These are phyloP conservation scores for Blastomyces percursus DNA, from an alignment of 2,329 filamentous ascomycete species.

Conservation along the genomic window DNA sequence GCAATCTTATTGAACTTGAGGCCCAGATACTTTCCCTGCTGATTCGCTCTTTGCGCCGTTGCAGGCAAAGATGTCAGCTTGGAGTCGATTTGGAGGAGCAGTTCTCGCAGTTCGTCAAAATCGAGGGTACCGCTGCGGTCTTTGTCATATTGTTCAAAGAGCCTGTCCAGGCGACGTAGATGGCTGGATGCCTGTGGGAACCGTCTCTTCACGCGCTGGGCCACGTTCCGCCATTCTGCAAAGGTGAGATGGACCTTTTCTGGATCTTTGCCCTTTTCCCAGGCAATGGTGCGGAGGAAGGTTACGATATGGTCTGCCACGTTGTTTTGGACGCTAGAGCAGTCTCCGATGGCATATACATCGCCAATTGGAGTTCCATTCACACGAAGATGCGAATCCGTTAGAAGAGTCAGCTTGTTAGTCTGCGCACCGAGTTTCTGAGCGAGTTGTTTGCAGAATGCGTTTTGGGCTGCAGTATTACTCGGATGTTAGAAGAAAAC, in stretches of 20 bases:
- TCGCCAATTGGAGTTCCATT: conserved; percentile 83
- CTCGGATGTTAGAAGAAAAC: conserved; percentile 7
- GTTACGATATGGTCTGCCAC: conserved; percentile 80
- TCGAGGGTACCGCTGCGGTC: conserved; percentile 89
- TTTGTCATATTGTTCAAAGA: conserved; percentile 86
- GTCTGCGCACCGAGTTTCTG: conserved; percentile 67
- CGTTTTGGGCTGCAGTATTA: conserved; percentile 51
- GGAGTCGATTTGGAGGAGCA: conserved; percentile 82
- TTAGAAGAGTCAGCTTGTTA: conserved; percentile 86
- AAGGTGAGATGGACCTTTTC: conserved; percentile 80
- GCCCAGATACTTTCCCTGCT: conserved; percentile 87
- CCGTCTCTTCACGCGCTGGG: conserved; percentile 68
- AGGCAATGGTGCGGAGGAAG: conserved; percentile 80
- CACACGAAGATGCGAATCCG: conserved; percentile 82
- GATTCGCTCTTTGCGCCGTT: conserved; percentile 90
- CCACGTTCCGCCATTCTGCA: conserved; percentile 76
- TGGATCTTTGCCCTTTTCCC: conserved; percentile 83
- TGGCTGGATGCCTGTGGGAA: conserved; percentile 88
- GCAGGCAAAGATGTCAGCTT: conserved; percentile 92
- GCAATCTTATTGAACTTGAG: conserved; percentile 91
- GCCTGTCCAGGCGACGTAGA: conserved; percentile 75
- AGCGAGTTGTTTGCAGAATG: conserved; percentile 66
- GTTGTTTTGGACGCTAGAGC: conserved; percentile 95
- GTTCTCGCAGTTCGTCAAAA: conserved; percentile 79
- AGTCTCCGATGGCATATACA: conserved; percentile 94